Conservation (phyloP, 192 early-diverging fungal species). For the Endogone sp. region DNA sequence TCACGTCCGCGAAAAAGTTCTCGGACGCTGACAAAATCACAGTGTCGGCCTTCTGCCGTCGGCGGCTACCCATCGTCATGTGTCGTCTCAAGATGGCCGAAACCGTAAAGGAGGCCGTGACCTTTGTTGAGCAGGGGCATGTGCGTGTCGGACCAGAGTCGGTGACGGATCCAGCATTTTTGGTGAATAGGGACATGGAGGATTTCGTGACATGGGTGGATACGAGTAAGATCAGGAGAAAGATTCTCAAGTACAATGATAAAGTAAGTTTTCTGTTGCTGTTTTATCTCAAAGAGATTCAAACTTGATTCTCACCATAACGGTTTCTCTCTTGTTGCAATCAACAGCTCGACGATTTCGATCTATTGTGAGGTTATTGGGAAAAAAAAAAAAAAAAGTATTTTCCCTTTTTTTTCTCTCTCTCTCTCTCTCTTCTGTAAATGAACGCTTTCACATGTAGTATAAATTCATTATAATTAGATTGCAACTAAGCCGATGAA, state of each 20-base stretch:
- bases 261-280: constrained; percentile 47
- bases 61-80: constrained; percentile 89
- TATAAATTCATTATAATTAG: background rate
- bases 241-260: constrained; percentile 94
- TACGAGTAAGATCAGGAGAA: constrained; percentile 94
- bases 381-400: background rate
- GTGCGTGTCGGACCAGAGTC: constrained; percentile 90
- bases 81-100: constrained; percentile 94
- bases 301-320: background rate
- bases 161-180: constrained; percentile 84
- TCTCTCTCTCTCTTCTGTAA: constrained; percentile 1
- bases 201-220: constrained; percentile 98
- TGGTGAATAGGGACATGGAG: constrained; percentile 87
- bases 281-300: background rate
- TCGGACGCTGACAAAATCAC: constrained; percentile 75
- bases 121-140: constrained; percentile 93
- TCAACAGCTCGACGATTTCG: constrained; percentile 80
- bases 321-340: background rate
- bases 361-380: constrained; percentile 58
- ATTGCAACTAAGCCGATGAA: background rate
- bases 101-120: constrained; percentile 85
- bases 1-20: constrained; percentile 74
- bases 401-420: background rate
- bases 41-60: constrained; percentile 84
- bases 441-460: background rate